These are phyloP conservation scores for Rhipidocladum racemiflorum DNA, from an alignment of 176 grass and related monocot species.

Conservation along the genomic window DNA sequence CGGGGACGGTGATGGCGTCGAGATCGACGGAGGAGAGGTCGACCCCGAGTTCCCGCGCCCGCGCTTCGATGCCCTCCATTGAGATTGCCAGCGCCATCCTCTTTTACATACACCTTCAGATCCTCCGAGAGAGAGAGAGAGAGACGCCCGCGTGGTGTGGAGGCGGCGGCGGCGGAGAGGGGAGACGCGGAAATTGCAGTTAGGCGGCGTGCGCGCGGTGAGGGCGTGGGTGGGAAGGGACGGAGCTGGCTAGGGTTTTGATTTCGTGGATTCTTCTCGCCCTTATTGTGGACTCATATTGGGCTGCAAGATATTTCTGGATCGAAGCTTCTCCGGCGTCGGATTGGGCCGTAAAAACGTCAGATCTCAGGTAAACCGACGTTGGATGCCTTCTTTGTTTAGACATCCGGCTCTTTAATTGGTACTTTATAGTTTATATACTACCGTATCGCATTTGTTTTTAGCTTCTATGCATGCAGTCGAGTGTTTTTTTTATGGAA, in stretches of 20 bases:
- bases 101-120: conserved; percentile 23
- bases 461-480: too few species aligned
- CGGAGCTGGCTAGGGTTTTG: not conserved
- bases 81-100: conserved; percentile 56
- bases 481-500: too few species aligned
- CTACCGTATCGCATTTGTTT: too few species aligned
- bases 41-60: conserved; percentile 43
- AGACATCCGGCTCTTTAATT: too few species aligned
- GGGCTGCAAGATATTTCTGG: not conserved
- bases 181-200: not conserved
- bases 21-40: conserved; percentile 63
- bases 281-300: not conserved
- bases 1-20: conserved; percentile 62
- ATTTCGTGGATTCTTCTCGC: not conserved
- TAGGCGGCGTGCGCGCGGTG: not conserved
- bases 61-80: conserved; percentile 59
- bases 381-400: too few species aligned
- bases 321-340: not conserved
- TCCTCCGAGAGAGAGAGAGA: not conserved
- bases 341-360: not conserved
- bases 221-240: not conserved
- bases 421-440: too few species aligned
- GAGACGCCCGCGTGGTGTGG: not conserved
- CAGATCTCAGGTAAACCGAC: not conserved
- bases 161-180: not conserved